phyloP scores from a whole-genome alignment of 495 filamentous ascomycete species.

The Trichoderma asperelloides region DNA sequence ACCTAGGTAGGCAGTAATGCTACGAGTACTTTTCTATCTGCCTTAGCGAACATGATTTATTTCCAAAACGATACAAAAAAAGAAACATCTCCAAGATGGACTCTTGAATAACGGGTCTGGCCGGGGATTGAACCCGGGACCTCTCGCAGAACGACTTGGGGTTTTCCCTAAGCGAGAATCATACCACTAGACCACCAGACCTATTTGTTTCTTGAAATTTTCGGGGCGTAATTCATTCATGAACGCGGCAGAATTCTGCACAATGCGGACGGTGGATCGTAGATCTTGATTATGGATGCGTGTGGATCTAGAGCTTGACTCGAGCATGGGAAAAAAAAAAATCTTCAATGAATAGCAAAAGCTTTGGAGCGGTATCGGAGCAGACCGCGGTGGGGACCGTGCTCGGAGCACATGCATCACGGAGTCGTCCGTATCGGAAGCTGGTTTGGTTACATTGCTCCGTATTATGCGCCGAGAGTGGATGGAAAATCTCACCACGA shows the following conservation, averaged over 20 bases:
- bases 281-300: neutral
- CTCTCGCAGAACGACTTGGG: neutral
- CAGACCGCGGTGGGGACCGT: neutral
- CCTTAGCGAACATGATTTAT: too few relatives aligned
- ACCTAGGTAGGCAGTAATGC: too few relatives aligned
- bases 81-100: neutral
- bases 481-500: neutral
- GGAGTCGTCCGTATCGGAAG: neutral
- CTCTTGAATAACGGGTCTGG: neutral
- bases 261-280: neutral
- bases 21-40: too few relatives aligned
- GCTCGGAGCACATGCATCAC: neutral
- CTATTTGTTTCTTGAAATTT: neutral
- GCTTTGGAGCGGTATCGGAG: conserved; percentile 5
- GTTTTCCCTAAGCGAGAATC: conserved; percentile 8
- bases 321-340: neutral
- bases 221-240: too few relatives aligned
- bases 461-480: neutral
- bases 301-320: neutral
- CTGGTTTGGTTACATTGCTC: neutral
- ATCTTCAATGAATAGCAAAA: neutral
- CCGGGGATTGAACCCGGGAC: conserved; percentile 8
- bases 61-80: neutral
- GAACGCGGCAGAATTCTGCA: too few relatives aligned
- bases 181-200: conserved; percentile 8